Base-by-base conservation (phyloP, 176 grass and related monocot genomes). In the Triticum dicoccoides region DNA sequence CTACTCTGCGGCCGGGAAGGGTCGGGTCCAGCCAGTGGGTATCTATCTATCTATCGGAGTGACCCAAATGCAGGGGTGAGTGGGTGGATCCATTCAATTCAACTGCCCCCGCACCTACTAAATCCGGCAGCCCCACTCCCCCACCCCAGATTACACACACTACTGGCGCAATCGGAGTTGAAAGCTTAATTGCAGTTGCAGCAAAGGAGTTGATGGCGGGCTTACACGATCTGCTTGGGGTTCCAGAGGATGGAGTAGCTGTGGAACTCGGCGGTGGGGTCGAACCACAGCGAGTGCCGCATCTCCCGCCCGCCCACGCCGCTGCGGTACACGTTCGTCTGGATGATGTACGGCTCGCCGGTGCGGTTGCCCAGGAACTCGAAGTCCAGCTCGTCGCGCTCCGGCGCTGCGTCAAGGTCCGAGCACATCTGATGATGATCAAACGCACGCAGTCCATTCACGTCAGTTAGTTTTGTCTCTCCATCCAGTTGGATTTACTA, bases 341-440 rank as follows among this genome's bases (percentile, higher is more conserved):
- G 97, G 78, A 99, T 96, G 49, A 85, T 91, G 94, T 99, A 99
- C 8, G 97, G 97, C 80, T 99, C 69, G 14, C 94, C 97, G 2
- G 94, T 88, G 38, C 97, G 93, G 90, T 99, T 98, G 21, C 97
- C 97, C 89, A 98, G 90, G 88, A 98, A 98, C 87, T 98, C 97
- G 69, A 98, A 98, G 81, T 98, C 97, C 70, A 98, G 84, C 85
- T 98, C 94, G 65, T 98, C 97, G 2, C 97, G 89, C 80, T 87
- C 77, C 6, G 94, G 92, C 35, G 86, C 92, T 5, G 97, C 97
- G 47, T 89, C 94, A 11, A 94, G 27, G 86, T 99, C 94, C 0
- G 97, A 99, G 89, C 97, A 99, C 97, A 99, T 99, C 97, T 98
- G 85, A 20, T 45, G 42, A 65, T 32, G 12, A 65, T 14, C 27